A percentile compares a stretch with the other conserved stretches of the same genome.
phyloP scores from a whole-genome alignment of 306 rosid genomes.

The Vigna nakashimae region DNA sequence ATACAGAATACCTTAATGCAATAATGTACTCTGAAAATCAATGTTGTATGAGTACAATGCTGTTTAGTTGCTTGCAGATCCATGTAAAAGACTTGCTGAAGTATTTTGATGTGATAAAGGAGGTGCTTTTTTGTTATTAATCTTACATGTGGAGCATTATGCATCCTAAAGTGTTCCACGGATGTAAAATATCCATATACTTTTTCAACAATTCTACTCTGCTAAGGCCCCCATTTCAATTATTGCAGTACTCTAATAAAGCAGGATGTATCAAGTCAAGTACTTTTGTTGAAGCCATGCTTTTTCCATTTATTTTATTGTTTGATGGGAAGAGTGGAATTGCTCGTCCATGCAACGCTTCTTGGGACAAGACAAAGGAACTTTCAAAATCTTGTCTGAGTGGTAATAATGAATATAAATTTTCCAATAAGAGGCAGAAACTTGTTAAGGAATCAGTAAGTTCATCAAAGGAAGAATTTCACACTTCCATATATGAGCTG shows the following conservation, averaged over 20 bases:
- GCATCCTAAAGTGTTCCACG: not conserved
- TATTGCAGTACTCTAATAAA: constrained; percentile 64
- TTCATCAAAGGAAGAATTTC: constrained; percentile 47
- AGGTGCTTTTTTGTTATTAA: not conserved
- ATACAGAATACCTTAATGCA: too few relatives aligned
- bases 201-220: constrained; percentile 26
- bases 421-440: constrained; percentile 63
- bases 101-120: constrained; percentile 7
- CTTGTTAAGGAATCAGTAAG: constrained; percentile 46
- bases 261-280: constrained; percentile 51
- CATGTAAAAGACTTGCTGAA: constrained; percentile 1
- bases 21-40: not conserved
- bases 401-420: constrained; percentile 45
- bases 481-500: constrained; percentile 47
- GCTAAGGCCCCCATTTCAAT: constrained; percentile 37
- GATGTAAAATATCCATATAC: not conserved
- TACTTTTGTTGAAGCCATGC: constrained; percentile 75
- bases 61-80: constrained; percentile 19
- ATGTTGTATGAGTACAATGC: not conserved
- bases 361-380: constrained; percentile 48
- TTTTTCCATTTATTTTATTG: constrained; percentile 68
- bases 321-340: constrained; percentile 50
- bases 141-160: not conserved
- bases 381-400: constrained; percentile 45
- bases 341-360: constrained; percentile 44